phyloP scores from a whole-genome alignment of 148 eudicot species.

The Vaccinium myrtillus region DNA sequence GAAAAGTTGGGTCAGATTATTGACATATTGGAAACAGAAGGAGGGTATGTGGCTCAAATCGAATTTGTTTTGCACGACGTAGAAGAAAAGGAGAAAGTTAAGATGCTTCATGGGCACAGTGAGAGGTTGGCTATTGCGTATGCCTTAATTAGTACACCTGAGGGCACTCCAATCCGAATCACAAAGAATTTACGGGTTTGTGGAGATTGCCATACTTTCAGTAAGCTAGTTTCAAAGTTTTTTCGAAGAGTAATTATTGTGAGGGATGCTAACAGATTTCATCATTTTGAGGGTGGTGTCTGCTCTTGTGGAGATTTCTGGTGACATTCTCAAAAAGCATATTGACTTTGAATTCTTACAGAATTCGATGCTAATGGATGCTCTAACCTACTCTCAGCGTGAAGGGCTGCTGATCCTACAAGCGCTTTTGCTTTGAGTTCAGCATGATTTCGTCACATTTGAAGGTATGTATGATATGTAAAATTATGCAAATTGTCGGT shows the following conservation, averaged over 20 bases:
- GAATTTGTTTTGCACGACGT: conserved; percentile 68
- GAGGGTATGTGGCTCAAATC: conserved; percentile 63
- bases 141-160: conserved; percentile 52
- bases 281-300: conserved; percentile 62
- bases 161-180: conserved; percentile 58
- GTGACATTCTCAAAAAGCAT: conserved; percentile 33
- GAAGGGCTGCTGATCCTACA: not conserved
- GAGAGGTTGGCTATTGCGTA: conserved; percentile 87
- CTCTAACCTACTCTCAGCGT: not conserved
- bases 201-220: conserved; percentile 78
- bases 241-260: conserved; percentile 57
- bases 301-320: conserved; percentile 94
- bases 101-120: conserved; percentile 70
- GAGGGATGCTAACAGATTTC: conserved; percentile 89
- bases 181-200: conserved; percentile 87
- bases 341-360: not conserved
- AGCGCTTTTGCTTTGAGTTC: not conserved
- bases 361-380: not conserved
- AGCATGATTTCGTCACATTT: not conserved
- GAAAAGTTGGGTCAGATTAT: conserved; percentile 45
- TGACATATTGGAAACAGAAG: conserved; percentile 49
- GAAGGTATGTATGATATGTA: not conserved
- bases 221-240: conserved; percentile 60
- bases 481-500: not conserved
- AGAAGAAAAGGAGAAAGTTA: conserved; percentile 63